Evolutionary conservation across 2,329 filamentous ascomycete genomes (phyloP).

Genomic region (Lomentospora prolificans): DNA sequence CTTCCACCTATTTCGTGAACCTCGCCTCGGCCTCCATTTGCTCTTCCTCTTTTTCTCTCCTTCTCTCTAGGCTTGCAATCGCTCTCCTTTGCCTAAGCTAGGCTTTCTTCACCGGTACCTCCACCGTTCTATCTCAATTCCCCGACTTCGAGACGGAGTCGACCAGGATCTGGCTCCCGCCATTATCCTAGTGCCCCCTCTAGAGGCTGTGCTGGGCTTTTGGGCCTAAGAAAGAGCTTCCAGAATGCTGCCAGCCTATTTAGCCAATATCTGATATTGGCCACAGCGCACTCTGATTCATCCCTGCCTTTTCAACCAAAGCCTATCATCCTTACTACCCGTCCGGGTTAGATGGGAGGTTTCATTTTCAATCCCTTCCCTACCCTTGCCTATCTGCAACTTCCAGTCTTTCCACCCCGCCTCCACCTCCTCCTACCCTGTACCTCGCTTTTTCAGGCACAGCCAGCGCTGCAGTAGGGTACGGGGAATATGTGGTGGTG

Average conservation of each 20-base stretch:
- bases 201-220: too few species aligned
- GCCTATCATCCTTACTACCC: neutral
- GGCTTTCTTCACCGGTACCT: neutral
- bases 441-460: neutral
- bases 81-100: neutral
- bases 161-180: neutral
- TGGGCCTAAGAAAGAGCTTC: conserved; percentile 5
- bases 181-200: neutral
- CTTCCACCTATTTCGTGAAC: too few species aligned
- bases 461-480: too few species aligned
- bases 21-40: too few species aligned
- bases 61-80: neutral
- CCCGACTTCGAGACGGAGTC: too few species aligned
- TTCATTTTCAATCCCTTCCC: neutral
- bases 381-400: neutral
- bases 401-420: neutral
- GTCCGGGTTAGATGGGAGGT: neutral
- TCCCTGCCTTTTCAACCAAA: neutral
- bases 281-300: neutral
- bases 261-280: conserved; percentile 7
- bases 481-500: too few species aligned
- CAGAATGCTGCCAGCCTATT: conserved; percentile 7
- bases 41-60: neutral
- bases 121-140: neutral
- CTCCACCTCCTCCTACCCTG: neutral